Conservation (phyloP, 2,329 filamentous ascomycete genomes). For the Pyrenophora tritici-repentis region DNA sequence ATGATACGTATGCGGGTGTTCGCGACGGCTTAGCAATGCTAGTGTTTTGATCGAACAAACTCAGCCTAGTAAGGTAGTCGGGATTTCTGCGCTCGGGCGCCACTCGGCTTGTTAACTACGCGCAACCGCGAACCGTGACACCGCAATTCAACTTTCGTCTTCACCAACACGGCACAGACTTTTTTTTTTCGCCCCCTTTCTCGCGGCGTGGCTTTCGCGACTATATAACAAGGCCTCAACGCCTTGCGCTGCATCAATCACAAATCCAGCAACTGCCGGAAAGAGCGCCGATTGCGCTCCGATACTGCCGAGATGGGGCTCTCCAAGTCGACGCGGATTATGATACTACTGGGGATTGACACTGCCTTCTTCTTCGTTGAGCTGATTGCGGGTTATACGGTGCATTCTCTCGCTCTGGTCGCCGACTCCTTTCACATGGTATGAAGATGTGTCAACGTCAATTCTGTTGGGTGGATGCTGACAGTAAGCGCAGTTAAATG, state of each 20-base stretch:
- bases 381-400: constrained; percentile 78
- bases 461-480: constrained; percentile 12
- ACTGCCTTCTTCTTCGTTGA: constrained; percentile 88
- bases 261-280: neutral
- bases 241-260: neutral
- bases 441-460: constrained; percentile 33
- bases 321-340: constrained; percentile 90
- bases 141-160: neutral
- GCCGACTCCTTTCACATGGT: constrained; percentile 99
- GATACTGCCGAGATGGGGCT: constrained; percentile 67
- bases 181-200: neutral
- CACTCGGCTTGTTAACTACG: constrained; percentile 1
- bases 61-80: no score
- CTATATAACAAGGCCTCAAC: neutral
- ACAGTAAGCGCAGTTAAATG: constrained; percentile 71
- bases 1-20: no score
- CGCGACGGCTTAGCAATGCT: no score
- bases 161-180: neutral
- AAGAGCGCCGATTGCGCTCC: constrained; percentile 3
- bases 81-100: neutral
- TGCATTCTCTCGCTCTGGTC: constrained; percentile 89
- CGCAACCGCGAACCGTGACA: constrained; percentile 3
- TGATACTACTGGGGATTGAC: constrained; percentile 91
- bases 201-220: constrained; percentile 12
- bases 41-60: no score